Evolutionary conservation across 2,329 filamentous ascomycete species (phyloP).

Genomic region (Torrubiellomyces zombiae): DNA sequence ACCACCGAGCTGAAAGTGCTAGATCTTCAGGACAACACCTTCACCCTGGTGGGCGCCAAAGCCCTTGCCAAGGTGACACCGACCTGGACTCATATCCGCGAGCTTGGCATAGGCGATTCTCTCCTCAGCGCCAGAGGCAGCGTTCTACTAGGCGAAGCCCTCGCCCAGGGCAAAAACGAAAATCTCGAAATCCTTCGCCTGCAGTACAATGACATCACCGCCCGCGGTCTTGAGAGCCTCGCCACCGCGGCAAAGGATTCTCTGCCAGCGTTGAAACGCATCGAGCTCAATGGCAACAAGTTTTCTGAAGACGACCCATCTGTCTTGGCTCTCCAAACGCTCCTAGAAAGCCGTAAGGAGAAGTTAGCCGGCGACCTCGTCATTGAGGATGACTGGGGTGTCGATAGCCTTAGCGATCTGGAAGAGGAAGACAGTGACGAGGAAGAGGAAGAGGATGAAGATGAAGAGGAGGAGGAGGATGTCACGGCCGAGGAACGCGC

Average conservation of each 20-base stretch:
- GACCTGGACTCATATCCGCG: constrained; percentile 58
- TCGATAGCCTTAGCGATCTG: constrained; percentile 76
- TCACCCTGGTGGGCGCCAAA: constrained; percentile 64
- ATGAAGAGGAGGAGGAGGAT: constrained; percentile 51
- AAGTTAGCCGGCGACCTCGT: constrained; percentile 47
- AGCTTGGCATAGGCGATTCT: constrained; percentile 82
- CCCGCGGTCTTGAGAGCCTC: constrained; percentile 55
- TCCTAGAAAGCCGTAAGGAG: constrained; percentile 66
- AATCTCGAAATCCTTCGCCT: constrained; percentile 68
- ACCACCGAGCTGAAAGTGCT: constrained; percentile 55
- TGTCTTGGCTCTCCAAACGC: constrained; percentile 48
- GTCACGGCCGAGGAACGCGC: constrained; percentile 44
- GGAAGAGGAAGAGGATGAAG: constrained; percentile 51
- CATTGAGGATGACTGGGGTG: constrained; percentile 65
- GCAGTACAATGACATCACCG: constrained; percentile 89
- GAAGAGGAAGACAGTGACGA: constrained; percentile 60
- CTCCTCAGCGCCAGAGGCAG: constrained; percentile 66
- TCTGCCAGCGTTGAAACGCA: constrained; percentile 62
- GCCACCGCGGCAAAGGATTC: constrained; percentile 48
- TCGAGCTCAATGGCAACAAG: constrained; percentile 94
- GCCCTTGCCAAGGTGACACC: constrained; percentile 61
- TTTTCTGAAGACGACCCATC: constrained; percentile 72
- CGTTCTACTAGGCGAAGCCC: constrained; percentile 52
- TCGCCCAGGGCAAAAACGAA: constrained; percentile 59
- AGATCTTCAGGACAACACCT: constrained; percentile 96